Conservation (phyloP, 805 yeast genomes). For the Maudiozyma saulgeensis region DNA sequence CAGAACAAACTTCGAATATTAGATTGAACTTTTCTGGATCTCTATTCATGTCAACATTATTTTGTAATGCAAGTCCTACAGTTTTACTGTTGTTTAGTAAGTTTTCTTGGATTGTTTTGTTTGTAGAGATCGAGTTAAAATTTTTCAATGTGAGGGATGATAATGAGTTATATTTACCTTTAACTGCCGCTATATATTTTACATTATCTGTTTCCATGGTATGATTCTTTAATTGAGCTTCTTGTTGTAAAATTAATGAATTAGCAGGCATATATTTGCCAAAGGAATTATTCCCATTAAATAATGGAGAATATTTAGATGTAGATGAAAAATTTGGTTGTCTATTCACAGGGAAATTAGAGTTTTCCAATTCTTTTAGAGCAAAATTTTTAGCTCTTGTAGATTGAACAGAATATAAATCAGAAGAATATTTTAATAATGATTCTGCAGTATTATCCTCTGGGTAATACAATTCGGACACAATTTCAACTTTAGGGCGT, state of each 20-base stretch:
- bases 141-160: slow-evolving; percentile 5
- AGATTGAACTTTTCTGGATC: slow-evolving; percentile 10
- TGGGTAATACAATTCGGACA: slow-evolving; percentile 12
- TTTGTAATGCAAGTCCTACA: slow-evolving; percentile 20
- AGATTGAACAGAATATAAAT: slow-evolving; percentile 10
- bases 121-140: slow-evolving; percentile 13
- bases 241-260: slow-evolving; percentile 18
- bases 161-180: slow-evolving; percentile 17
- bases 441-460: slow-evolving; percentile 20
- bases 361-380: slow-evolving; percentile 12
- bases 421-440: slow-evolving; percentile 18
- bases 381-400: slow-evolving; percentile 17
- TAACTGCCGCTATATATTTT: slow-evolving; percentile 10
- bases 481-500: not conserved
- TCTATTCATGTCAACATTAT: slow-evolving; percentile 8
- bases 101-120: slow-evolving; percentile 10
- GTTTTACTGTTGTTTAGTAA: slow-evolving; percentile 14
- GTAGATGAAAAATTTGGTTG: slow-evolving; percentile 11
- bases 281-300: slow-evolving; percentile 37
- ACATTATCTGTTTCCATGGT: slow-evolving; percentile 8
- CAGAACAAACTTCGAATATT: slow-evolving; percentile 25
- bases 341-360: slow-evolving; percentile 21
- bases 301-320: slow-evolving; percentile 34
- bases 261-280: slow-evolving; percentile 65
- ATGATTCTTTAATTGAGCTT: slow-evolving; percentile 19